Percentiles rank a stretch among this genome's conserved stretches.
Conservation (phyloP, 441 rosid species). For the Populus hybrid region DNA sequence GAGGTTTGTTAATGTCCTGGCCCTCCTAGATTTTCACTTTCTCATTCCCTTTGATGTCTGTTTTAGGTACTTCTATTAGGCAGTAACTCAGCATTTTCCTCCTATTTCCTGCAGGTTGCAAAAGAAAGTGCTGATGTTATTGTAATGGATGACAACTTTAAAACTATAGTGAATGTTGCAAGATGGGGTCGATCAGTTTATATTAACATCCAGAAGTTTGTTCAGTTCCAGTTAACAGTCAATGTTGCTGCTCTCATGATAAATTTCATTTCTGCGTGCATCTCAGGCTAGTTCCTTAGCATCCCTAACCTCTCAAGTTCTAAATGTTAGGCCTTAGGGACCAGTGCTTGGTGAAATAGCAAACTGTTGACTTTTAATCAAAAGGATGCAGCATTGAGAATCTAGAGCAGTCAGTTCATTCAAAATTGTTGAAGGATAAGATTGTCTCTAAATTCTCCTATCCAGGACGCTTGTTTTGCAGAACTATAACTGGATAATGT, state of each 20-base stretch:
- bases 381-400: not conserved
- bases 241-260: constrained; percentile 49
- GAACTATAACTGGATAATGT: not conserved
- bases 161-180: constrained; percentile 42
- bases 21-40: not conserved
- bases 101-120: constrained; percentile 40
- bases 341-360: not conserved
- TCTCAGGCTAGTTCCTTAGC: constrained; percentile 35
- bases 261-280: constrained; percentile 54
- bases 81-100: constrained; percentile 7
- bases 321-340: not conserved
- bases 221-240: constrained; percentile 57
- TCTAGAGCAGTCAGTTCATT: not conserved
- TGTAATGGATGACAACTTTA: constrained; percentile 51
- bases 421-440: not conserved
- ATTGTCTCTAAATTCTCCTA: not conserved
- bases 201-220: constrained; percentile 55
- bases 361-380: not conserved
- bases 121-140: constrained; percentile 57
- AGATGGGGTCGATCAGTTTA: constrained; percentile 60
- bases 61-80: not conserved
- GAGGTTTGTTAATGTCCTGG: constrained; percentile 34
- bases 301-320: not conserved
- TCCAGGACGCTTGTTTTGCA: not conserved
- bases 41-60: not conserved